Base-by-base conservation (phyloP, 179 eudicot genomes). In the Corrigiola litoralis region DNA sequence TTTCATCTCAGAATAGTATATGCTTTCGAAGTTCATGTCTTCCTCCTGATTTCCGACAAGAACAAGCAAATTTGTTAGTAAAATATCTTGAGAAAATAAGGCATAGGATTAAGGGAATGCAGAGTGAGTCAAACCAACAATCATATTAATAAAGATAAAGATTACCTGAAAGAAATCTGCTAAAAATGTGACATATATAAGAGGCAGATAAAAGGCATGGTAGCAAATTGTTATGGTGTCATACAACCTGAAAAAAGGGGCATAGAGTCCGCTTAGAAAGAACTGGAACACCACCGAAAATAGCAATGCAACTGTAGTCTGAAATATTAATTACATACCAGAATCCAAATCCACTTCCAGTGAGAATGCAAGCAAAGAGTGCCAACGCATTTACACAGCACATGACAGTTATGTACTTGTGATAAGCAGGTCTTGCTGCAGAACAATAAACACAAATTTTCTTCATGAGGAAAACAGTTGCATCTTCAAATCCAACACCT, bases 381-480 rank as follows among this genome's bases (percentile, higher is more conserved):
- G 85, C 86, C 44, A 81, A 42, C 13, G 74, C 85, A 75, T 88
- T 84, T 48, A 85, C 44, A 38, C 74, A 38, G 60, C 86, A 81
- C 99, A 94, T 94, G 71, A 84, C 68, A 56, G 72, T 75, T 64
- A 86, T 79, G 67, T 94, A 94, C 81, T 90, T 94, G 85, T 94
- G 82, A 79, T 85, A 94, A 21, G 99, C 88, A 20, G 99, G 99
- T 69, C 96, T 84, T 40, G 97, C 99, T 94, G 87, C 77, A 63
- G 11, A 56, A 58, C 40, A 65, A 52, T 57, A 47, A 66, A 46
- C 34, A 48, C 29, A 55, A 40, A n/a, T n/a, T n/a, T 50, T 11
- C 38, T 24, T 23, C 65, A 37, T 47, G 51, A 59, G 33, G 24
- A 18, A 27, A 34, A 51, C 8, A 33, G 49, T 7, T 31, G 23